phyloP scores from a whole-genome alignment of 1,284 basidiomycete genomes.

The Ceratorhiza oryzae-sativae region DNA sequence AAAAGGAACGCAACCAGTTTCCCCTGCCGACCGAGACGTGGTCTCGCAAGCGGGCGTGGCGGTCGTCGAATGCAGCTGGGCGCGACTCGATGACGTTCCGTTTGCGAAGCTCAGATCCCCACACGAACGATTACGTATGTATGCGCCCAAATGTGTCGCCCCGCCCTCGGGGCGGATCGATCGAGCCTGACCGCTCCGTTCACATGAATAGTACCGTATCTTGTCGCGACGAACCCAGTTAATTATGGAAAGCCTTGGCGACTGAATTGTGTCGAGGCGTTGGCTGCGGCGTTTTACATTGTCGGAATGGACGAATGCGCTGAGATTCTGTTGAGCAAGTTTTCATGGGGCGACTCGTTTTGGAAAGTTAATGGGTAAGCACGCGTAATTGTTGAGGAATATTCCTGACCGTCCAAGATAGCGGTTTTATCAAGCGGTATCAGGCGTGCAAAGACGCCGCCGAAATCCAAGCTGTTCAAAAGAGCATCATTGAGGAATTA shows the following conservation, averaged over 20 bases:
- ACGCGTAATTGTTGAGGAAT: neutral
- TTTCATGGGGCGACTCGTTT: constrained; percentile 89
- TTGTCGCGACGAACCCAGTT: constrained; percentile 90
- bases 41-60: constrained; percentile 81
- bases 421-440: constrained; percentile 75
- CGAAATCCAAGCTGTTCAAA: constrained; percentile 72
- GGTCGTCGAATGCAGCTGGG: constrained; percentile 98
- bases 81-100: constrained; percentile 90
- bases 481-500: constrained; percentile 75
- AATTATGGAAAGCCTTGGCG: constrained; percentile 96
- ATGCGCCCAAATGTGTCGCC: constrained; percentile 1
- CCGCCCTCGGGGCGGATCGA: no score
- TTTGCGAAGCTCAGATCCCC: constrained; percentile 93
- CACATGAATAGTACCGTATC: constrained; percentile 79
- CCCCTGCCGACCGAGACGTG: constrained; percentile 85
- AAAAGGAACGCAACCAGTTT: constrained; percentile 81
- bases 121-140: constrained; percentile 86
- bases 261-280: constrained; percentile 89
- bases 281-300: constrained; percentile 92
- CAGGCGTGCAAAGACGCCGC: constrained; percentile 69
- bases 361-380: constrained; percentile 80
- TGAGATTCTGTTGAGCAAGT: constrained; percentile 74
- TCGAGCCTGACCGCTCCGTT: neutral
- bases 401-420: constrained; percentile 45
- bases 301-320: constrained; percentile 84